A percentile compares a stretch with the other conserved stretches of the same genome.
These are phyloP conservation scores for Fraxinus floribunda DNA, from an alignment of 305 asterid genomes.

Conservation along the genomic window DNA sequence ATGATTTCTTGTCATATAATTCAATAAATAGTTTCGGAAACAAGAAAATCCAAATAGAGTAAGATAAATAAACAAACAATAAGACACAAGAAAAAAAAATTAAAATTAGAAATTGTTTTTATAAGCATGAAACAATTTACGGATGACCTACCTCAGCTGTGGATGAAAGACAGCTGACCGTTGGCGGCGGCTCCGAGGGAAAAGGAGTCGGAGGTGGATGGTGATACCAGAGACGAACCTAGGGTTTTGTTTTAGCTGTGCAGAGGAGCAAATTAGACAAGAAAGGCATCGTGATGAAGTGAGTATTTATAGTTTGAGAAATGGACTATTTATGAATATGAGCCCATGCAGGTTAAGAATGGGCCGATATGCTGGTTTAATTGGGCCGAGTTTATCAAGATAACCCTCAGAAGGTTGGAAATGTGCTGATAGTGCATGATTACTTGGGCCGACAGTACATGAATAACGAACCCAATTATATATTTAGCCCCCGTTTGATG, in stretches of 20 bases:
- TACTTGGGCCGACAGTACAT: not conserved
- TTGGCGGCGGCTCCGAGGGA: not conserved
- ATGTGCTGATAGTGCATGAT: not conserved
- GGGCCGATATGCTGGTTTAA: not conserved
- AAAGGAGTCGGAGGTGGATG: not conserved
- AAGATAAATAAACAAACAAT: not conserved
- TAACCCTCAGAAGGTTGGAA: not conserved
- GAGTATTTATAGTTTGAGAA: not conserved
- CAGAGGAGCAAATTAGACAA: not conserved
- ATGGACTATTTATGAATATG: not conserved
- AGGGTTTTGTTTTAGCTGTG: not conserved
- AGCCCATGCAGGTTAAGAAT: not conserved
- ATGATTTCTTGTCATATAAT: not conserved
- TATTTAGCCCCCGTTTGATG: no score
- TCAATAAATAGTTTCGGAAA: not conserved
- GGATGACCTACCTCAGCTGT: not conserved
- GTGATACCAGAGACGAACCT: not conserved
- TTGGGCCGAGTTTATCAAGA: not conserved
- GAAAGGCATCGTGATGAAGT: not conserved
- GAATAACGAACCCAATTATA: not conserved
- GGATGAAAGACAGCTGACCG: not conserved
- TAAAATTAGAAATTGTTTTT: not conserved
- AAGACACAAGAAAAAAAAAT: not conserved
- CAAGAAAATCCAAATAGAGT: not conserved
- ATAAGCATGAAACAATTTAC: not conserved